A percentile compares a stretch with the other conserved stretches of the same genome.
These are phyloP conservation scores for Quercus gilva DNA, from an alignment of 306 rosid genomes.

Conservation along the genomic window DNA sequence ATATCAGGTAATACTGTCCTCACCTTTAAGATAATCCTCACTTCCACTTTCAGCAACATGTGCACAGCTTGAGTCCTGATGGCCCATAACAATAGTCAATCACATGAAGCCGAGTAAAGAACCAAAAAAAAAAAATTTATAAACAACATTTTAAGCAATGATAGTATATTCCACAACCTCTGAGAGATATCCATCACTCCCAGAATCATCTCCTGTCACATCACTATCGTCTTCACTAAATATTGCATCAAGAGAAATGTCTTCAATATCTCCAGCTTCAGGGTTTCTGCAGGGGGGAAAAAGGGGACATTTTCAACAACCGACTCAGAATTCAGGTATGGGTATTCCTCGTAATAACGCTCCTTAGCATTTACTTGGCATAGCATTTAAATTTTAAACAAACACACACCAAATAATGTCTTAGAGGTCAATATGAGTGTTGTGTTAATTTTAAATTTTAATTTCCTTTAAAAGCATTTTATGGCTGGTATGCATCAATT, in stretches of 20 bases:
- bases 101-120: conserved; percentile 9
- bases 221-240: conserved; percentile 64
- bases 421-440: background rate
- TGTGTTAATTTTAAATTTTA: background rate
- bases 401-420: background rate
- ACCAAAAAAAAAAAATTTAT: background rate
- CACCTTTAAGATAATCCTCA: conserved; percentile 44
- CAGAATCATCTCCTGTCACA: conserved; percentile 56
- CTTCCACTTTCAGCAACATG: conserved; percentile 28
- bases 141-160: conserved; percentile 2
- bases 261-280: conserved; percentile 35
- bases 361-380: conserved; percentile 10
- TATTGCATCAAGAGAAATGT: conserved; percentile 48
- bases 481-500: background rate
- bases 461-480: background rate
- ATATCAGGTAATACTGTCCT: conserved; percentile 20
- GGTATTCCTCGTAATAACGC: conserved; percentile 2
- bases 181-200: conserved; percentile 82
- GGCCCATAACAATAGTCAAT: conserved; percentile 21
- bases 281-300: conserved; percentile 45
- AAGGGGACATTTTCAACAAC: background rate
- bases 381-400: background rate
- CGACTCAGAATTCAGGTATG: conserved; percentile 5
- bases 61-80: conserved; percentile 52
- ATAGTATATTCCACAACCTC: conserved; percentile 54